Percentiles rank a stretch among this genome's conserved stretches.
These are phyloP conservation scores for Pestalotiopsis sp. DNA, from an alignment of 2,329 filamentous ascomycete genomes.

Conservation along the genomic window DNA sequence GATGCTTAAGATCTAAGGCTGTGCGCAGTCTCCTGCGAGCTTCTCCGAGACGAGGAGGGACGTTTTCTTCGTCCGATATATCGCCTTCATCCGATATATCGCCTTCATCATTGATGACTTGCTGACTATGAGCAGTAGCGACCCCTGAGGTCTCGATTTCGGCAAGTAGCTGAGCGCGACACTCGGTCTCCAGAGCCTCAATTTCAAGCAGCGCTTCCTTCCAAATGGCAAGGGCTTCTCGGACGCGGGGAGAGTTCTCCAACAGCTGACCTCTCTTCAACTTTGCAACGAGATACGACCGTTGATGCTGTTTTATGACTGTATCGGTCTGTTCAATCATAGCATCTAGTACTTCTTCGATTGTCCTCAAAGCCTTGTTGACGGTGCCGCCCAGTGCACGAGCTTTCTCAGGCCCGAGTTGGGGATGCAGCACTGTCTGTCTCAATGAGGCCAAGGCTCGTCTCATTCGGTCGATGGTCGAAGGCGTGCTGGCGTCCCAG, in stretches of 20 bases:
- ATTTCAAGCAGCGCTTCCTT: constrained; percentile 54
- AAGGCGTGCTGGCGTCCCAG: constrained; percentile 66
- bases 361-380: constrained; percentile 73
- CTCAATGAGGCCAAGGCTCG: constrained; percentile 76
- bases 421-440: constrained; percentile 84
- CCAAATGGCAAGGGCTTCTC: constrained; percentile 74
- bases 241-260: constrained; percentile 71
- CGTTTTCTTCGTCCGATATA: constrained; percentile 35
- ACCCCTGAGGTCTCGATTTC: constrained; percentile 46
- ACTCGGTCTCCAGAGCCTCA: constrained; percentile 60
- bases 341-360: constrained; percentile 82
- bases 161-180: constrained; percentile 60
- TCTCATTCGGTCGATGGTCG: constrained; percentile 72
- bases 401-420: constrained; percentile 71
- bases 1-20: constrained; percentile 79
- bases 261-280: constrained; percentile 76
- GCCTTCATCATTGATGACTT: constrained; percentile 21
- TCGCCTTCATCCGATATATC: constrained; percentile 26
- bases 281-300: constrained; percentile 63
- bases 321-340: constrained; percentile 89
- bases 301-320: constrained; percentile 68
- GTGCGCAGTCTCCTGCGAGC: constrained; percentile 69
- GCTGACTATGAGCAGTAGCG: constrained; percentile 15
- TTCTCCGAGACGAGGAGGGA: constrained; percentile 49
- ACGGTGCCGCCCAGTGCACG: constrained; percentile 61